Evolutionary conservation across 225 moss, liverwort and hornwort species (phyloP).

Genomic region (Pseudoscleropodium purum): DNA sequence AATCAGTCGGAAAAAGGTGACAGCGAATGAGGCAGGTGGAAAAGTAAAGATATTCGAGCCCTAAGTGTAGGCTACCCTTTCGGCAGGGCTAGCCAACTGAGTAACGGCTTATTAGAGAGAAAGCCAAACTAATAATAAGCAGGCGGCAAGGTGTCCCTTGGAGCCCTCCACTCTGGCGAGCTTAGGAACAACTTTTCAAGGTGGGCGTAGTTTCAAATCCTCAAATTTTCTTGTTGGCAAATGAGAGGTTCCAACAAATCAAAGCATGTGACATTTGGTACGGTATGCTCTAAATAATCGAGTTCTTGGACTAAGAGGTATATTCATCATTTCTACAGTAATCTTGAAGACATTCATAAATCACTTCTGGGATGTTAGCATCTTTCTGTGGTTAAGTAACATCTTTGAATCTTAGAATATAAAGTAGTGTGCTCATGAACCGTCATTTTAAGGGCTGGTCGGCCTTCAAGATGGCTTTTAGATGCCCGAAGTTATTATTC

Average conservation of each 20-base stretch:
- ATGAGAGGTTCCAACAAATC: neutral
- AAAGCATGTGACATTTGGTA: neutral
- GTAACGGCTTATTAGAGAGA: no score
- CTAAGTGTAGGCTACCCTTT: neutral
- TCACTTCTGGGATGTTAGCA: neutral
- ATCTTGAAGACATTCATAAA: neutral
- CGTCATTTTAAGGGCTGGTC: no score
- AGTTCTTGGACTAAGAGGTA: rapidly evolving
- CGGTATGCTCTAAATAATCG: rapidly evolving
- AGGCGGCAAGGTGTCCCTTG: neutral
- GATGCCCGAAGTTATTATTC: no score
- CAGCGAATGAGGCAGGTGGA: neutral
- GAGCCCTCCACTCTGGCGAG: neutral
- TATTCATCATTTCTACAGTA: neutral
- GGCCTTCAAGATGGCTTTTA: no score
- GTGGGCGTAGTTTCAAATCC: neutral
- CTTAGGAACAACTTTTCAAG: neutral
- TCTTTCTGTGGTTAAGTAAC: no score
- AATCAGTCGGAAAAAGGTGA: neutral
- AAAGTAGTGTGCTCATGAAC: no score
- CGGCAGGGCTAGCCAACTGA: neutral
- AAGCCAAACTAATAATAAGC: neutral
- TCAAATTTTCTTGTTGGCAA: neutral
- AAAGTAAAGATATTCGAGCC: neutral
- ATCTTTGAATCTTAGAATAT: no score